A percentile compares a stretch with the other conserved stretches of the same genome.
These are phyloP conservation scores for Pleoardoris graminearum DNA, from an alignment of 2,329 filamentous ascomycete genomes.

Conservation along the genomic window DNA sequence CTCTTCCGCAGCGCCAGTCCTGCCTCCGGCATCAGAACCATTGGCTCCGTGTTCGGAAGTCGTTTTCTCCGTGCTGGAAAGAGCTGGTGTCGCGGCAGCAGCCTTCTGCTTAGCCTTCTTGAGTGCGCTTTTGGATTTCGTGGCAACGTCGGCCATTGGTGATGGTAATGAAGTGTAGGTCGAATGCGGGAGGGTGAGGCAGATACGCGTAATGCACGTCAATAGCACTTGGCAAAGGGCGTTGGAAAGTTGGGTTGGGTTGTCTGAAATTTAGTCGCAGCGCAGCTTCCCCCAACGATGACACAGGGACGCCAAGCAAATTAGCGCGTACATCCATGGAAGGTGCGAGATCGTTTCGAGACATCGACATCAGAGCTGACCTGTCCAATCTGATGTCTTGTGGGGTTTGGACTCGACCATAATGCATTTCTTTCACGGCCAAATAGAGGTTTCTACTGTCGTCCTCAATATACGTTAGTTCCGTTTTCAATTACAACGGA, in stretches of 20 bases:
- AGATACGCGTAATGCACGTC: slow-evolving; percentile 11
- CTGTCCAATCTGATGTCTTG: neutral
- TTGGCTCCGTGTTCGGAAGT: slow-evolving; percentile 35
- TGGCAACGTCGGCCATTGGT: slow-evolving; percentile 58
- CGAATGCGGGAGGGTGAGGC: neutral
- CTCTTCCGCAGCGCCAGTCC: slow-evolving; percentile 66
- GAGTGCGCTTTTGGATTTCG: slow-evolving; percentile 49
- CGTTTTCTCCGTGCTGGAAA: slow-evolving; percentile 45
- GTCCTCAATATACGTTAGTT: too few relatives aligned
- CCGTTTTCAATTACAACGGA: too few relatives aligned
- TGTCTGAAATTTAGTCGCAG: slow-evolving; percentile 6
- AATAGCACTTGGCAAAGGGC: neutral
- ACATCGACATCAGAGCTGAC: slow-evolving; percentile 3
- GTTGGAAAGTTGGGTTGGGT: slow-evolving; percentile 6
- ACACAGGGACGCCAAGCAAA: slow-evolving; percentile 9
- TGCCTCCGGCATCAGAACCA: slow-evolving; percentile 38
- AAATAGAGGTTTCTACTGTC: too few relatives aligned
- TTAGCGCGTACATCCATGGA: slow-evolving; percentile 10
- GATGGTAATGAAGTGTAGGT: neutral
- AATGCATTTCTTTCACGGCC: too few relatives aligned
- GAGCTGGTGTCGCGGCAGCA: slow-evolving; percentile 48
- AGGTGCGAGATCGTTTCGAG: slow-evolving; percentile 10
- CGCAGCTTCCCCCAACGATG: slow-evolving; percentile 5
- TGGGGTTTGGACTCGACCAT: too few relatives aligned
- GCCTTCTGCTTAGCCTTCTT: slow-evolving; percentile 53